Evolutionary conservation across 2,329 filamentous ascomycete genomes (phyloP).

Genomic region (Byssochlamys sp.): DNA sequence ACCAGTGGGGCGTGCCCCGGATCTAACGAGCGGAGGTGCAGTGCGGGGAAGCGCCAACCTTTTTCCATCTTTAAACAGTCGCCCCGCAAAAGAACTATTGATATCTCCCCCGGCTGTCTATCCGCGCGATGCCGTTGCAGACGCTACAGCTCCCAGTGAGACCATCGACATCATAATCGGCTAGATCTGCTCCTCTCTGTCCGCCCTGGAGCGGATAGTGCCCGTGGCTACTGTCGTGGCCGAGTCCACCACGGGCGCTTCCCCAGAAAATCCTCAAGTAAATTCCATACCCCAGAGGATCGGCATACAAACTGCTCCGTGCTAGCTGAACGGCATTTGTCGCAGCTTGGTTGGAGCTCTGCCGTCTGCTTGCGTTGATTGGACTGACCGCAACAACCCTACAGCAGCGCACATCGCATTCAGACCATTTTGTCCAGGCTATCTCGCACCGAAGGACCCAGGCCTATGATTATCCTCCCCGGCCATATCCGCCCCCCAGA

Average conservation of each 20-base stretch:
- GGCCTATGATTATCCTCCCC: neutral
- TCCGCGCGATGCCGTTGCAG: neutral
- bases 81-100: neutral
- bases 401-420: neutral
- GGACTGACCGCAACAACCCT: neutral
- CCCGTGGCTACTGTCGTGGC: neutral
- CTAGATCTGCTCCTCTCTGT: neutral
- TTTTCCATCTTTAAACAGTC: neutral
- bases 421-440: neutral
- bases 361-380: neutral
- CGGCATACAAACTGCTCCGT: neutral
- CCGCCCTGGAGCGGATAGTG: neutral
- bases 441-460: neutral
- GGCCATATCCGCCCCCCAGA: neutral
- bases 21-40: neutral
- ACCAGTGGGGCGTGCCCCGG: neutral
- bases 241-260: neutral
- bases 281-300: neutral
- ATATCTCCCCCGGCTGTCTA: neutral
- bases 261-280: neutral
- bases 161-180: neutral
- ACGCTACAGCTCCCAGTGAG: neutral
- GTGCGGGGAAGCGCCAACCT: neutral
- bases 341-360: neutral
- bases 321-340: neutral